These are phyloP conservation scores for Tetrapisispora iriomotensis DNA, from an alignment of 805 yeast species.

Conservation along the genomic window DNA sequence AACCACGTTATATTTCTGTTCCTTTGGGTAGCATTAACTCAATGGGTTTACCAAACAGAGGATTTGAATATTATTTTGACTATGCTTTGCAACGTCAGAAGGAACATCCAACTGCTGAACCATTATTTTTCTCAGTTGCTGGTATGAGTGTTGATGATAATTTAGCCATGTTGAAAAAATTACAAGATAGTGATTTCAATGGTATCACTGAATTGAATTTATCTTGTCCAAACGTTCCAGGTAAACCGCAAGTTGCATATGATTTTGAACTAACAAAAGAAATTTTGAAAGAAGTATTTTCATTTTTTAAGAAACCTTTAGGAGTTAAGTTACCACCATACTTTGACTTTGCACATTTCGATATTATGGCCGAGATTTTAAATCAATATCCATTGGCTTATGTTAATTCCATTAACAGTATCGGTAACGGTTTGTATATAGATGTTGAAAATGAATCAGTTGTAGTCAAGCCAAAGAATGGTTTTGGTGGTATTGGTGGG, in stretches of 20 bases:
- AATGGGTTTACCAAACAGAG: slow-evolving; percentile 27
- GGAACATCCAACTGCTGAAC: slow-evolving; percentile 9
- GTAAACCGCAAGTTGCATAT: slow-evolving; percentile 28
- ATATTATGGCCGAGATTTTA: slow-evolving; percentile 20
- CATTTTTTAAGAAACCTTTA: slow-evolving; percentile 23
- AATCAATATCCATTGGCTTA: slow-evolving; percentile 23
- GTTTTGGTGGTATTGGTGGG: slow-evolving; percentile 29
- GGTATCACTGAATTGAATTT: slow-evolving; percentile 25
- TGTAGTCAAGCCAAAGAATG: slow-evolving; percentile 26
- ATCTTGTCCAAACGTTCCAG: slow-evolving; percentile 30
- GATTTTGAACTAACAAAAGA: slow-evolving; percentile 22
- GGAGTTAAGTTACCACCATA: slow-evolving; percentile 27
- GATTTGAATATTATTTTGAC: slow-evolving; percentile 22
- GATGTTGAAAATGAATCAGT: slow-evolving; percentile 23
- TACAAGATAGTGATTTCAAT: slow-evolving; percentile 21
- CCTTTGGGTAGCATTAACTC: slow-evolving; percentile 28
- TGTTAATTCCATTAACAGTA: slow-evolving; percentile 24
- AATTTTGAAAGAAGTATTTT: slow-evolving; percentile 18
- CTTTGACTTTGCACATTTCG: slow-evolving; percentile 28
- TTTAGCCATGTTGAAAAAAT: slow-evolving; percentile 13
- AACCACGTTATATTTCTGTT: slow-evolving; percentile 25
- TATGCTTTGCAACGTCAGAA: slow-evolving; percentile 18
- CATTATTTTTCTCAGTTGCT: slow-evolving; percentile 24
- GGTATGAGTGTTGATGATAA: slow-evolving; percentile 27
- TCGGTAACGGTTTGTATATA: slow-evolving; percentile 26